Conservation (phyloP, 169 alveolate genomes). For the Cryptosporidium meleagridis region DNA sequence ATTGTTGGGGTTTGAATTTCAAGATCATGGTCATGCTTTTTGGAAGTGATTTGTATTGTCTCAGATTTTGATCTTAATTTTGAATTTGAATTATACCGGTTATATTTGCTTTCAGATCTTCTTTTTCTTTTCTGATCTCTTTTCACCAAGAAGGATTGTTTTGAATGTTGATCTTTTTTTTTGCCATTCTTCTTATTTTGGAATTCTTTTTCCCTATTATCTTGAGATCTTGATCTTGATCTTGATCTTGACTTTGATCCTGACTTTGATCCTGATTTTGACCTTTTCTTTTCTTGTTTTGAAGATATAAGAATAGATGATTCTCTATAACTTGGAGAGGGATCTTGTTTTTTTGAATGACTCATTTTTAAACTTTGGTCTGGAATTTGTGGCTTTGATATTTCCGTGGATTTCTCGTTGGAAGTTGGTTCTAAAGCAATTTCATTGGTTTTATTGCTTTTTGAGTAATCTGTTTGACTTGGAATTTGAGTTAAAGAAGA, state of each 20-base stretch:
- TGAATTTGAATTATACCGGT: neutral
- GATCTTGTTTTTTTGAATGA: neutral
- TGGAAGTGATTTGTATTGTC: neutral
- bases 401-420: neutral
- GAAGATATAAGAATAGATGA: neutral
- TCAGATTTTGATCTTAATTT: neutral
- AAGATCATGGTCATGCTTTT: neutral
- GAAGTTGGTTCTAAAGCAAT: neutral
- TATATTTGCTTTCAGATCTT: neutral
- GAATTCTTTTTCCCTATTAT: too few species aligned
- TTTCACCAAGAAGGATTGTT: too few species aligned
- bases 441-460: neutral
- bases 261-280: neutral
- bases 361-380: too few species aligned
- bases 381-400: neutral
- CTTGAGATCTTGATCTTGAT: neutral
- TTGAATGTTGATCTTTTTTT: too few species aligned
- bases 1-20: constrained; percentile 11
- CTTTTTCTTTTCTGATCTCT: too few species aligned
- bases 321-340: neutral
- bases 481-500: neutral
- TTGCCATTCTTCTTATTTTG: too few species aligned
- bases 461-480: neutral
- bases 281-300: neutral
- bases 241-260: neutral